Conservation (phyloP, 1,284 basidiomycete genomes). For the Gymnopus androsaceus region DNA sequence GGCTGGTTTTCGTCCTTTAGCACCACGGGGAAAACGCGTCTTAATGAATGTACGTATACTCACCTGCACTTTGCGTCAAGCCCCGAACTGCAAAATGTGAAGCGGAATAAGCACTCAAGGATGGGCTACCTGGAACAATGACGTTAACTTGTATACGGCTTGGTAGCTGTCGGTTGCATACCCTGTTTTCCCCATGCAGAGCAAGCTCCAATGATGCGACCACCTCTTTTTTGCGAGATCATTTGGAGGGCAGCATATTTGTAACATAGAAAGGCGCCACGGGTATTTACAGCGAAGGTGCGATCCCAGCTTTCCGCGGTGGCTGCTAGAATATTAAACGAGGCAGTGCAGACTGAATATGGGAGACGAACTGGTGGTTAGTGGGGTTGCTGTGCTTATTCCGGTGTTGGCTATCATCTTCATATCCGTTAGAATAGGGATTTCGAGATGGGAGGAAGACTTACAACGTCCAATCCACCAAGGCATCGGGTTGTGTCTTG, state of each 20-base stretch:
- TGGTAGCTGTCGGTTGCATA: neutral
- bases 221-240: slow-evolving; percentile 26
- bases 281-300: slow-evolving; percentile 19
- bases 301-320: slow-evolving; percentile 19
- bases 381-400: slow-evolving; percentile 12
- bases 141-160: neutral
- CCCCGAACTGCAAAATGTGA: slow-evolving; percentile 36
- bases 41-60: no score
- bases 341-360: neutral
- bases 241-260: slow-evolving; percentile 24
- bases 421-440: neutral
- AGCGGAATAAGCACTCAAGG: slow-evolving; percentile 25
- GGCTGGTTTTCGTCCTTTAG: no score
- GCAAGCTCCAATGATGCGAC: slow-evolving; percentile 29
- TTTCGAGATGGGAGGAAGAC: slow-evolving; percentile 11
- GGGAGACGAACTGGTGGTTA: slow-evolving; percentile 7
- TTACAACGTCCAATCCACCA: slow-evolving; percentile 35
- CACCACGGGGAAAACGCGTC: no score
- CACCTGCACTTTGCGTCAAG: slow-evolving; percentile 31
- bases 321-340: slow-evolving; percentile 9
- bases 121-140: slow-evolving; percentile 15
- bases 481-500: slow-evolving; percentile 22
- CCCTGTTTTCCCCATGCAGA: slow-evolving; percentile 26
- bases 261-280: slow-evolving; percentile 25
- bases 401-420: slow-evolving; percentile 38